Conservation (phyloP, 495 filamentous ascomycete species). For the Amniculicola lignicola region DNA sequence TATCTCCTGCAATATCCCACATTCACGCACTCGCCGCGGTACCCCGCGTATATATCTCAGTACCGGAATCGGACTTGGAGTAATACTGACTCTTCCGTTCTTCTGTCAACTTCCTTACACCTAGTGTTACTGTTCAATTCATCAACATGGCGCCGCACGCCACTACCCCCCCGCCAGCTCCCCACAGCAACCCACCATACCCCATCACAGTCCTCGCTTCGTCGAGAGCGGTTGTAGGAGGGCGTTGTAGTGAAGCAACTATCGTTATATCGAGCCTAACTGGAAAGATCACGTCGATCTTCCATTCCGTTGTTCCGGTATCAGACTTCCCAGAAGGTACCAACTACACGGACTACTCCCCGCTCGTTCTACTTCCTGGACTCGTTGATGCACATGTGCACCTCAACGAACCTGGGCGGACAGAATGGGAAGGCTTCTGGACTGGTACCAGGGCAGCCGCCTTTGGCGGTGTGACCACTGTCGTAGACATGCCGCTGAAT, state of each 20-base stretch:
- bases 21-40: neutral
- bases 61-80: conserved; percentile 2
- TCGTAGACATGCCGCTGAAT: conserved; percentile 97
- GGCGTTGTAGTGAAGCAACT: conserved; percentile 69
- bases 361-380: conserved; percentile 83
- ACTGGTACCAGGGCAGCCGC: conserved; percentile 91
- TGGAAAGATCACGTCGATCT: conserved; percentile 80
- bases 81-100: neutral
- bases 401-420: conserved; percentile 93
- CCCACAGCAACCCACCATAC: conserved; percentile 32
- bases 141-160: conserved; percentile 35
- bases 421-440: conserved; percentile 98
- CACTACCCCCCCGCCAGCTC: conserved; percentile 32
- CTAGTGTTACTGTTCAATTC: neutral
- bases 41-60: conserved; percentile 14
- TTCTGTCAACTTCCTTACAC: neutral
- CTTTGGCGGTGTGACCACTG: conserved; percentile 95
- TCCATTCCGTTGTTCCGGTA: conserved; percentile 66
- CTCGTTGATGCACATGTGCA: conserved; percentile 97
- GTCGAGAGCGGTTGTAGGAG: conserved; percentile 68
- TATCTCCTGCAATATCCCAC: conserved; percentile 26
- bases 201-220: conserved; percentile 74
- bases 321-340: conserved; percentile 68
- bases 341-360: conserved; percentile 78
- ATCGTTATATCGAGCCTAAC: conserved; percentile 72